Base-by-base conservation (phyloP, 148 eudicot species). In the Hydrangea macrophylla region DNA sequence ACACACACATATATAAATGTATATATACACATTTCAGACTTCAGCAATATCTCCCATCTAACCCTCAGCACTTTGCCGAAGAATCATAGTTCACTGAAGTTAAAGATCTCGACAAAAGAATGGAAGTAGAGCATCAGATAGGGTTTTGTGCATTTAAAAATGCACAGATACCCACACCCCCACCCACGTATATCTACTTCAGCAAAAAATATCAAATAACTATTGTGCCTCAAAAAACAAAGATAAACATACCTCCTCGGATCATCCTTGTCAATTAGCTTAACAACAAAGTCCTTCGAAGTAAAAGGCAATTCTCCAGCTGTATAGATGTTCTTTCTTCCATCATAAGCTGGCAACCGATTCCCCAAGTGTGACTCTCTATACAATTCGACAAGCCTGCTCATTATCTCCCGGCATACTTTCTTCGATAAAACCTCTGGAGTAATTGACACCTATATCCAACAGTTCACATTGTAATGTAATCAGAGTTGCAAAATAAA, bases 301-400 rank as follows among this genome's bases (percentile, higher is more conserved):
- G 54, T 17, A 30, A 92, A 92, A 0, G 92, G 92, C 60, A 92
- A 54, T 20, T 81, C 45, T 5, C 90, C 92, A 13, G 92, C 92
- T 15, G 92, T 79, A 56, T 78, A 89, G 0, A 83, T 53, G 48
- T 85, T 84, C 75, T 92, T 89, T 1, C 79, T 77, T 5, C 96
- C 96, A 78, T 92, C 96, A 77, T 82, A 89, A 3, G 90, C 95
- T 0, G 85, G 72, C 32, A 30, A 37, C 9, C 75, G 35, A 9
- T 69, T 82, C 0, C 81, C 83, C 58, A 92, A 44, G 51, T 77
- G 80, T 2, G 83, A 70, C 13, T 64, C 51, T 0, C 54, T 56
- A 64, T 74, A 76, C 2, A 42, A 32, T 10, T 62, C 55, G 0
- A 80, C 75, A 22, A 92, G 79, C 26, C 68, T 59, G 0, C 26